Conservation (phyloP, 2,329 filamentous ascomycete genomes). For the Endoconidiophora polonica region DNA sequence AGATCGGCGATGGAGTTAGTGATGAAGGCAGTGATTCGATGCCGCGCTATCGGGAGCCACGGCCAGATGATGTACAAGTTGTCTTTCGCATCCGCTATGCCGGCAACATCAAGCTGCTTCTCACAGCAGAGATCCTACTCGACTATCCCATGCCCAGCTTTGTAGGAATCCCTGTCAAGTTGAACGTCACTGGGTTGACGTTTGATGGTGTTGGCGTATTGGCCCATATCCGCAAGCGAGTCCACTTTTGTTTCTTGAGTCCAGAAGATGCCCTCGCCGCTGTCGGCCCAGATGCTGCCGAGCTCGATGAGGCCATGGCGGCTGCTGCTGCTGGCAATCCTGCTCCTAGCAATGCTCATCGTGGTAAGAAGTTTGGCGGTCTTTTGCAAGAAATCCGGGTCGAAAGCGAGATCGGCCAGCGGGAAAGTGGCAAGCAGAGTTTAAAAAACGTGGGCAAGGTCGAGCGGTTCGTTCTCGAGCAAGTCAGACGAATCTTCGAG, state of each 20-base stretch:
- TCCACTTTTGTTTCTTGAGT: slow-evolving; percentile 88
- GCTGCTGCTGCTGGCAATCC: slow-evolving; percentile 10
- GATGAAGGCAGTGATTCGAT: slow-evolving; percentile 14
- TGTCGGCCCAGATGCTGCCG: slow-evolving; percentile 32
- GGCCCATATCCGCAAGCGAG: slow-evolving; percentile 73
- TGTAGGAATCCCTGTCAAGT: slow-evolving; percentile 81
- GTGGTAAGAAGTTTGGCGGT: slow-evolving; percentile 40
- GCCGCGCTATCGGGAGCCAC: slow-evolving; percentile 49
- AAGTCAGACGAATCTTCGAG: slow-evolving; percentile 92
- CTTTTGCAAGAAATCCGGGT: slow-evolving; percentile 85
- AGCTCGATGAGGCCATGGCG: slow-evolving; percentile 17
- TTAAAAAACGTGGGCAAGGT: slow-evolving; percentile 98
- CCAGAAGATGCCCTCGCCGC: slow-evolving; percentile 75
- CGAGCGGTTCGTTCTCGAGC: slow-evolving; percentile 90
- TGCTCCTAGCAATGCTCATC: slow-evolving; percentile 7
- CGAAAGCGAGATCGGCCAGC: slow-evolving; percentile 91
- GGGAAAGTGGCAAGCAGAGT: slow-evolving; percentile 81
- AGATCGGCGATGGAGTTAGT: slow-evolving; percentile 13
- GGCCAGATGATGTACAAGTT: slow-evolving; percentile 77
- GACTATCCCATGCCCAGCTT: slow-evolving; percentile 99
- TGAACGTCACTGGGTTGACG: slow-evolving; percentile 85
- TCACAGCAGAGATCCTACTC: slow-evolving; percentile 87
- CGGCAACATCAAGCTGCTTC: slow-evolving; percentile 69
- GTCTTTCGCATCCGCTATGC: slow-evolving; percentile 82
- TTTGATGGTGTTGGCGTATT: slow-evolving; percentile 92